Conservation (phyloP, 306 rosid genomes). For the Hippophae gyantsensis region DNA sequence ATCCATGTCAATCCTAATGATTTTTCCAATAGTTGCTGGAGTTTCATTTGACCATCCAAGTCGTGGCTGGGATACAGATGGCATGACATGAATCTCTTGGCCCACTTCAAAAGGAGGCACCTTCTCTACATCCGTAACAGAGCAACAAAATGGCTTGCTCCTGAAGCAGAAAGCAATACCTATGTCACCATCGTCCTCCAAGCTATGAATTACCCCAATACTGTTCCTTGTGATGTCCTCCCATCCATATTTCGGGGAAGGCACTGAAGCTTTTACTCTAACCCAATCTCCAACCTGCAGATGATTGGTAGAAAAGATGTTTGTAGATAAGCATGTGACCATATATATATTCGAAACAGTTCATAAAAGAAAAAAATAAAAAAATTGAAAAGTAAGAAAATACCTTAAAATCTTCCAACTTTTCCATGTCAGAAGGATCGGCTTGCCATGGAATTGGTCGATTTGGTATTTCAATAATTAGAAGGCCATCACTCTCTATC, state of each 20-base stretch:
- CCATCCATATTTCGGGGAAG: constrained; percentile 99
- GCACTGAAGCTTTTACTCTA: constrained; percentile 90
- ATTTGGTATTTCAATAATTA: constrained; percentile 77
- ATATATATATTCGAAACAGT: background rate
- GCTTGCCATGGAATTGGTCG: constrained; percentile 99
- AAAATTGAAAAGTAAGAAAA: constrained; percentile 6
- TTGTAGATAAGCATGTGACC: constrained; percentile 4
- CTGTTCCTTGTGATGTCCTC: constrained; percentile 84
- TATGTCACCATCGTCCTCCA: constrained; percentile 94
- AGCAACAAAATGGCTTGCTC: constrained; percentile 82
- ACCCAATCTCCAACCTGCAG: constrained; percentile 98
- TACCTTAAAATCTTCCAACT: constrained; percentile 95
- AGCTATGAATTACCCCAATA: constrained; percentile 84
- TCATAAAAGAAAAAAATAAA: background rate
- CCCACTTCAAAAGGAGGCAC: constrained; percentile 81
- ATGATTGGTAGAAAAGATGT: constrained; percentile 12
- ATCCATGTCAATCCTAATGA: constrained; percentile 79
- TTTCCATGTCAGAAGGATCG: constrained; percentile 98
- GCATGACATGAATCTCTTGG: constrained; percentile 72
- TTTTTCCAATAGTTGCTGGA: constrained; percentile 86
- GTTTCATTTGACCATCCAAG: constrained; percentile 98
- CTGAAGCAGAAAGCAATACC: constrained; percentile 96
- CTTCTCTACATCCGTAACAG: constrained; percentile 91
- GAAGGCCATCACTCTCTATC: constrained; percentile 95
- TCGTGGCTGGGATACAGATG: constrained; percentile 71